Percentiles rank a stretch among this genome's conserved stretches.
Conservation (phyloP, 2,329 filamentous ascomycete genomes). For the Penicillium italicum region DNA sequence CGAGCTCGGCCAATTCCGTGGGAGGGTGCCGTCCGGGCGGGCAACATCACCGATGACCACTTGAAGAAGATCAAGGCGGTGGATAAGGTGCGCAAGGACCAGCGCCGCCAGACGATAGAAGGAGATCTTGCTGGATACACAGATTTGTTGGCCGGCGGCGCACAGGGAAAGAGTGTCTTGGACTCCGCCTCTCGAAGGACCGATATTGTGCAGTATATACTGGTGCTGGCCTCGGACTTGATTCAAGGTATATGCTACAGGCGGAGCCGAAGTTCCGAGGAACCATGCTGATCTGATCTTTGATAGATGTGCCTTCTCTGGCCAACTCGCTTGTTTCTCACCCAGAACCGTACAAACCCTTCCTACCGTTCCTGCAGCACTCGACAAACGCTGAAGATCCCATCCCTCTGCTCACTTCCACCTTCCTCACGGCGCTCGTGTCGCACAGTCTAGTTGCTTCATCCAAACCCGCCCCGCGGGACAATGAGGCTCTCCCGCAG, state of each 20-base stretch:
- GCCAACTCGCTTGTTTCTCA: slow-evolving; percentile 72
- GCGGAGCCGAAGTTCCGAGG: neutral
- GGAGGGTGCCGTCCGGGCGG: slow-evolving; percentile 91
- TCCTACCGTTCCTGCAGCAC: slow-evolving; percentile 78
- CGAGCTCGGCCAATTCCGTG: slow-evolving; percentile 92
- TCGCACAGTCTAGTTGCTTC: slow-evolving; percentile 60
- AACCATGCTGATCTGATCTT: neutral
- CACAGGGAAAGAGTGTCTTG: slow-evolving; percentile 67
- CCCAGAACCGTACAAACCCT: slow-evolving; percentile 68
- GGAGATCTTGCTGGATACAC: slow-evolving; percentile 75
- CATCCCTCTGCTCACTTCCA: slow-evolving; percentile 84
- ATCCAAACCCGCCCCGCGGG: slow-evolving; percentile 57
- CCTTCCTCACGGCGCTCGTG: slow-evolving; percentile 77
- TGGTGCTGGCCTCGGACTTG: slow-evolving; percentile 83
- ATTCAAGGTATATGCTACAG: slow-evolving; percentile 63
- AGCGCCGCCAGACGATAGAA: slow-evolving; percentile 78
- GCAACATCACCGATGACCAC: slow-evolving; percentile 90
- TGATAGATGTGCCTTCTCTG: slow-evolving; percentile 71
- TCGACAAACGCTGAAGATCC: slow-evolving; percentile 80
- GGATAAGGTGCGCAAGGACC: slow-evolving; percentile 92
- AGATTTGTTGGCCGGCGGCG: slow-evolving; percentile 69
- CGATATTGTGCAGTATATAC: slow-evolving; percentile 91
- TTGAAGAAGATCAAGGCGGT: slow-evolving; percentile 94
- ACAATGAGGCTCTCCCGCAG: slow-evolving; percentile 72
- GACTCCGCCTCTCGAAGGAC: slow-evolving; percentile 79